Evolutionary conservation across 495 filamentous ascomycete genomes (phyloP).

Genomic region (Penicillium egyptiacum): DNA sequence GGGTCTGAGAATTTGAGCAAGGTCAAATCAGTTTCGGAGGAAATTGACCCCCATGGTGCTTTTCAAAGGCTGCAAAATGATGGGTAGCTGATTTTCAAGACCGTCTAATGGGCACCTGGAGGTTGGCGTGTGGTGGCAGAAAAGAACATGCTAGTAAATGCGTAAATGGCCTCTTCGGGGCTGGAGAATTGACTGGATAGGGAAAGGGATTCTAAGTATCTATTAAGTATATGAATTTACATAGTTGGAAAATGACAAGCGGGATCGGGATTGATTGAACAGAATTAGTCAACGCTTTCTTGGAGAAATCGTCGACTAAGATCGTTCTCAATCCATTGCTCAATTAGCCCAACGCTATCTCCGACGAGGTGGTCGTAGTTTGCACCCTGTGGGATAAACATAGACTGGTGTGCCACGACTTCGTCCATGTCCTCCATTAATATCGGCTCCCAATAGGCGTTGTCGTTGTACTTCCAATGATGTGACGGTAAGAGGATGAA

Average conservation of each 20-base stretch:
- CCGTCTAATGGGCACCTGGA: not conserved
- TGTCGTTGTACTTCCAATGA: constrained; percentile 40
- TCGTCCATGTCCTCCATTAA: constrained; percentile 83
- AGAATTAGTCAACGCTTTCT: constrained; percentile 20
- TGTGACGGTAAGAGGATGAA: constrained; percentile 75
- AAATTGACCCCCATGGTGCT: constrained; percentile 4
- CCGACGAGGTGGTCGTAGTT: constrained; percentile 76
- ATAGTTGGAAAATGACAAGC: not conserved
- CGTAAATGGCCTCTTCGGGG: too few species aligned
- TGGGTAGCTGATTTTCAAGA: not conserved
- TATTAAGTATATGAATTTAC: not conserved
- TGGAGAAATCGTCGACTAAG: constrained; percentile 25
- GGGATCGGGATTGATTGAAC: not conserved
- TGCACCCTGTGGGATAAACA: constrained; percentile 65
- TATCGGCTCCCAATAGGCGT: constrained; percentile 72
- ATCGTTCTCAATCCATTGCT: constrained; percentile 67
- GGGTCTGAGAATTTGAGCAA: constrained; percentile 8
- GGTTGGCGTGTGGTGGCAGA: not conserved
- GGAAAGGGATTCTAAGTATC: not conserved
- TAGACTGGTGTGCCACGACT: constrained; percentile 78
- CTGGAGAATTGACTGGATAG: too few species aligned
- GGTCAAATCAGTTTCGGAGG: constrained; percentile 4
- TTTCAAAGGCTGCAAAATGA: constrained; percentile 11
- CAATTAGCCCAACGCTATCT: constrained; percentile 68
- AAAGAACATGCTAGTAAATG: not conserved